Percentiles rank a stretch among this genome's conserved stretches.
These are phyloP conservation scores for Earliella scabrosa DNA, from an alignment of 1,284 basidiomycete species.

Conservation along the genomic window DNA sequence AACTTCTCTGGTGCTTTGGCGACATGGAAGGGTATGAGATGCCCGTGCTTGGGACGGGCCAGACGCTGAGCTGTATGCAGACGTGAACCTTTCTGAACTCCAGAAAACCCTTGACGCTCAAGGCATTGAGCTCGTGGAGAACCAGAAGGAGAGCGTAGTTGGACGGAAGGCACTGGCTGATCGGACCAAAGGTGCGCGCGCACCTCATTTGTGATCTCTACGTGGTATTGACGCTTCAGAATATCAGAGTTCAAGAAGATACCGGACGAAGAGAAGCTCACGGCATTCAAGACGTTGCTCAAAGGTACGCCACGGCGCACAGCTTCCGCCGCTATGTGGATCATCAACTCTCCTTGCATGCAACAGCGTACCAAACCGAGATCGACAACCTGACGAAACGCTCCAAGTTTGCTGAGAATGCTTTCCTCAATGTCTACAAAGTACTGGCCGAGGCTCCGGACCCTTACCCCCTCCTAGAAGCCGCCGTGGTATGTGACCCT, in stretches of 20 bases:
- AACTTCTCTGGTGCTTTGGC: constrained; percentile 87
- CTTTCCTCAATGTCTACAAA: constrained; percentile 94
- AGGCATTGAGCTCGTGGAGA: constrained; percentile 94
- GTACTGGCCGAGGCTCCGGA: constrained; percentile 93
- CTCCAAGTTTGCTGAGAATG: constrained; percentile 89
- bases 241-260: constrained; percentile 90
- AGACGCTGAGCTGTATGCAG: constrained; percentile 44
- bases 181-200: constrained; percentile 81
- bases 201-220: not conserved
- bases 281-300: constrained; percentile 84
- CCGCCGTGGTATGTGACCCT: constrained; percentile 76
- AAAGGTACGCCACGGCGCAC: constrained; percentile 58
- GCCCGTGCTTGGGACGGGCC: not conserved
- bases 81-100: constrained; percentile 87
- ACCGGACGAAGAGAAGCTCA: constrained; percentile 83
- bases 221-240: too few species aligned
- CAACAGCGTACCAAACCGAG: constrained; percentile 91
- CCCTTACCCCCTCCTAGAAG: constrained; percentile 94
- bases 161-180: constrained; percentile 94
- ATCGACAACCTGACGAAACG: constrained; percentile 95
- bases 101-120: constrained; percentile 91
- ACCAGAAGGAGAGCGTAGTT: constrained; percentile 94
- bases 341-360: not conserved
- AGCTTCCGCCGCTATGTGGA: not conserved
- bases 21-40: constrained; percentile 80